Conservation (phyloP, 129 eudicot genomes). For the Artemisia tridentata region DNA sequence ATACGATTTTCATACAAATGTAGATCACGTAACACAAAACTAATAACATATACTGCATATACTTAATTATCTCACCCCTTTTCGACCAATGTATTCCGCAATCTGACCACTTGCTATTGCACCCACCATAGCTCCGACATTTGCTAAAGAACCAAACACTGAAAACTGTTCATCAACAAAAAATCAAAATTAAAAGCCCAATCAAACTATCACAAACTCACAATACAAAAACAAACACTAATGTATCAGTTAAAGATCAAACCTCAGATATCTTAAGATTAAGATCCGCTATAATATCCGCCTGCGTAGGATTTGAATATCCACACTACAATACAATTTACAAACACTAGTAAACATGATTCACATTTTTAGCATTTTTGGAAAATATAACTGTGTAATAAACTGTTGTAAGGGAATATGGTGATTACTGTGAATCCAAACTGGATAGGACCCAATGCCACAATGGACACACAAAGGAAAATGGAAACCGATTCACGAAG, state of each 20-base stretch:
- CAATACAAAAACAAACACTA: not conserved
- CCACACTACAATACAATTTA: conserved; percentile 61
- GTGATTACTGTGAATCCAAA: conserved; percentile 68
- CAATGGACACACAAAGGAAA: conserved; percentile 58
- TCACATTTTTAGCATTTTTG: not conserved
- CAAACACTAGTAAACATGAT: not conserved
- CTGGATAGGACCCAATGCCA: conserved; percentile 83
- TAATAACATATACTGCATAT: too few species aligned
- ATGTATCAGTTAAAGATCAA: not conserved
- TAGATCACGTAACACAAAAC: too few species aligned
- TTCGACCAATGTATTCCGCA: conserved; percentile 75
- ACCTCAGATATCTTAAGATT: conserved; percentile 74
- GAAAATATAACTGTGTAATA: not conserved
- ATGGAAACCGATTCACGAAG: conserved; percentile 61
- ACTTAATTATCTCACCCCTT: conserved; percentile 75
- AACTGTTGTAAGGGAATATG: not conserved
- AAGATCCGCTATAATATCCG: conserved; percentile 63
- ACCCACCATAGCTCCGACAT: conserved; percentile 97
- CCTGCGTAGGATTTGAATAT: conserved; percentile 82
- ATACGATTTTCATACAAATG: not conserved
- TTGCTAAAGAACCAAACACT: conserved; percentile 77
- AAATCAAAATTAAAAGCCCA: not conserved
- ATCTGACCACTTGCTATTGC: conserved; percentile 95
- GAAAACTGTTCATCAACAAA: conserved; percentile 58
- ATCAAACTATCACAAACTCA: not conserved